These are phyloP conservation scores for Aspergillus hiratsukae DNA, from an alignment of 2,329 filamentous ascomycete genomes.

Conservation along the genomic window DNA sequence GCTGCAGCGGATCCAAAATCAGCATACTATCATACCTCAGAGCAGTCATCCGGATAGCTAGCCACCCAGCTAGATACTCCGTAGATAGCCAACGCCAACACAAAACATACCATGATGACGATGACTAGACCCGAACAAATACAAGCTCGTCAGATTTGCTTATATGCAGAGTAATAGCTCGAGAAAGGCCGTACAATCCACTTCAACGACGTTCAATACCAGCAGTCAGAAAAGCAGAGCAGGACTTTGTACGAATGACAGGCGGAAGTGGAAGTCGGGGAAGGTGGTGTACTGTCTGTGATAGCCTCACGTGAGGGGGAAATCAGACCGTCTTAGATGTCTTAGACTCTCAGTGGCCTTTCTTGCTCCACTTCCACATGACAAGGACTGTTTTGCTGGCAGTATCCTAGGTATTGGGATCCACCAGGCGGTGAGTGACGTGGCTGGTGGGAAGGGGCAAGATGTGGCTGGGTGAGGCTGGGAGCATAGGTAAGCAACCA, in stretches of 20 bases:
- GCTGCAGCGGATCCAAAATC: conserved; percentile 63
- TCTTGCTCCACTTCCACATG: conserved; percentile 7
- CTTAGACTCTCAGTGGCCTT: neutral
- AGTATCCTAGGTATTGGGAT: neutral
- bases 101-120: neutral
- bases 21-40: conserved; percentile 27
- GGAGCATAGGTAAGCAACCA: neutral
- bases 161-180: neutral
- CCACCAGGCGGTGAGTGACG: conserved; percentile 8
- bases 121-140: neutral
- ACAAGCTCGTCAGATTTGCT: neutral
- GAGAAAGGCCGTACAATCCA: too few species aligned
- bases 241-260: neutral
- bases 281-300: neutral
- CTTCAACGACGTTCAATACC: neutral
- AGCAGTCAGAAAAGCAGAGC: neutral
- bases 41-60: neutral
- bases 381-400: conserved; percentile 4
- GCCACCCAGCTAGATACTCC: neutral
- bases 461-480: too few species aligned
- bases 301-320: conserved; percentile 6
- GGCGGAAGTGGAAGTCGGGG: neutral
- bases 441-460: too few species aligned
- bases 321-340: neutral
- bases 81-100: neutral